Conservation (phyloP, 2,329 filamentous ascomycete genomes). For the Didymella glomerata region DNA sequence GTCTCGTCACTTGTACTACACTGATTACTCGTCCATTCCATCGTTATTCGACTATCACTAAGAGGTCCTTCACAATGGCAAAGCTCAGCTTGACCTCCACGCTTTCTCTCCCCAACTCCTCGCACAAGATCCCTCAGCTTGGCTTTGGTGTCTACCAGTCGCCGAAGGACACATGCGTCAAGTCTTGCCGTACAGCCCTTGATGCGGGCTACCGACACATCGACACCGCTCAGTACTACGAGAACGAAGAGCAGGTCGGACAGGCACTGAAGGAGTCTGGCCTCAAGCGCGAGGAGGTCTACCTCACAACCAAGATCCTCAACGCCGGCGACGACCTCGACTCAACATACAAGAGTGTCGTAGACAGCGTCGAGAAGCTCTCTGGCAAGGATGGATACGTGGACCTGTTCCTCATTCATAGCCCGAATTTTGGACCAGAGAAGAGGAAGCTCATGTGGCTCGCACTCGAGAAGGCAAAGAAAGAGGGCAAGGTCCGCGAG, state of each 20-base stretch:
- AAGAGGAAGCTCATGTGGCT: constrained; percentile 70
- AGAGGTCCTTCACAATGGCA: constrained; percentile 25
- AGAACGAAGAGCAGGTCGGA: constrained; percentile 73
- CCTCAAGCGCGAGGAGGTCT: constrained; percentile 67
- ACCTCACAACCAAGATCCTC: constrained; percentile 76
- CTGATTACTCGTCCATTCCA: constrained; percentile 13
- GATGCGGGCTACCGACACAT: constrained; percentile 69
- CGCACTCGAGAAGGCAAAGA: constrained; percentile 68
- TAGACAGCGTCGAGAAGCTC: constrained; percentile 71
- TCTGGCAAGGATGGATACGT: constrained; percentile 66
- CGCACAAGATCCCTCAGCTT: constrained; percentile 67
- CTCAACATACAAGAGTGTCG: constrained; percentile 65
- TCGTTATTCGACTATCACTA: constrained; percentile 4
- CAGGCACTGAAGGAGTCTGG: constrained; percentile 67
- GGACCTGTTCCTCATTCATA: constrained; percentile 76
- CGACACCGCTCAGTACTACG: constrained; percentile 74
- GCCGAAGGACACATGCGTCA: constrained; percentile 61
- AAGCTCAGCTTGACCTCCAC: constrained; percentile 57
- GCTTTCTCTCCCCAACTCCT: constrained; percentile 60
- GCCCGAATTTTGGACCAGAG: constrained; percentile 63
- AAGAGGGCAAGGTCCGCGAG: constrained; percentile 67
- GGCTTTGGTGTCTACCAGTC: constrained; percentile 77
- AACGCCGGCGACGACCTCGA: constrained; percentile 62
- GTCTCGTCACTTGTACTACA: constrained; percentile 8
- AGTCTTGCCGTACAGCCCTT: constrained; percentile 67